Evolutionary conservation across 768 basidiomycete species (phyloP).

Genomic region (Cytidiella melzeri): DNA sequence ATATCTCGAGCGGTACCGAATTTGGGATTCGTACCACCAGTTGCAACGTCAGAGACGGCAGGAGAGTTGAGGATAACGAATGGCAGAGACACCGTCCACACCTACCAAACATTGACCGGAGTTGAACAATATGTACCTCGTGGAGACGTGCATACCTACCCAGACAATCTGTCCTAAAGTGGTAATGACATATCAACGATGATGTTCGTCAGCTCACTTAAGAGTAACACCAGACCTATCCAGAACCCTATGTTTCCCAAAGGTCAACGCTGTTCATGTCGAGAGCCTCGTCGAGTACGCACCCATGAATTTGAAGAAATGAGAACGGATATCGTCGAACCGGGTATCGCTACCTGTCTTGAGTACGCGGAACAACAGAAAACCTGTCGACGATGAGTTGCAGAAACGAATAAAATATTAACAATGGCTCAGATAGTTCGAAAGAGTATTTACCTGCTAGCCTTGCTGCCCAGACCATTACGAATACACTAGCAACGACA

Average conservation of each 20-base stretch:
- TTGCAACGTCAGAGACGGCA: slow-evolving; percentile 42
- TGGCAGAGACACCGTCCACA: slow-evolving; percentile 60
- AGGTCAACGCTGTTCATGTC: background rate
- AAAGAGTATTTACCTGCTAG: slow-evolving; percentile 37
- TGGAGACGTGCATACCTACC: slow-evolving; percentile 30
- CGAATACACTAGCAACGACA: slow-evolving; percentile 48
- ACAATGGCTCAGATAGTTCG: background rate
- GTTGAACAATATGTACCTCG: background rate
- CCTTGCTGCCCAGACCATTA: slow-evolving; percentile 62
- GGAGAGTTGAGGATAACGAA: slow-evolving; percentile 64
- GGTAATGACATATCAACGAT: background rate
- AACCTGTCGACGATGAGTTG: slow-evolving; percentile 30
- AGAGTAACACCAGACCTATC: slow-evolving; percentile 34
- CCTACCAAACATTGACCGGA: slow-evolving; percentile 27
- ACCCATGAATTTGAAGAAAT: slow-evolving; percentile 63
- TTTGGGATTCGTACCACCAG: slow-evolving; percentile 42
- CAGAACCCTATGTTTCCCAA: slow-evolving; percentile 40
- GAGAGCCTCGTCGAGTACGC: slow-evolving; percentile 3
- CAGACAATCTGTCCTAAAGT: slow-evolving; percentile 50
- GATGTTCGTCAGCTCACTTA: background rate
- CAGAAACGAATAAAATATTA: background rate
- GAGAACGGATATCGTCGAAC: slow-evolving; percentile 59
- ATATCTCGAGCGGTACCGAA: slow-evolving; percentile 63
- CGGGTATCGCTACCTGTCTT: slow-evolving; percentile 60
- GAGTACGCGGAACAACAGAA: slow-evolving; percentile 63